phyloP scores from a whole-genome alignment of 2,329 filamentous ascomycete genomes.

The Arthrobotrys sinensis region DNA sequence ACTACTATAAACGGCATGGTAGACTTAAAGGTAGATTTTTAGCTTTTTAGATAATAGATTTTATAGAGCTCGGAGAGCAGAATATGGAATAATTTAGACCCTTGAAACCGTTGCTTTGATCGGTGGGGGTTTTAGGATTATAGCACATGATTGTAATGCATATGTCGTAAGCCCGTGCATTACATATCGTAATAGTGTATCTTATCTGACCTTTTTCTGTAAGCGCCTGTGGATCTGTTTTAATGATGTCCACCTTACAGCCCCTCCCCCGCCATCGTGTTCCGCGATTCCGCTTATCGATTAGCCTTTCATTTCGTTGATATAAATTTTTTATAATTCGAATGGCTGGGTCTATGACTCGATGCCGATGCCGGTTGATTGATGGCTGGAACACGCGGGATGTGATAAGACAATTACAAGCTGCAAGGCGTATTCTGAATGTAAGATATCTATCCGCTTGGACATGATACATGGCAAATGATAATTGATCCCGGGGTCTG shows the following conservation, averaged over 20 bases:
- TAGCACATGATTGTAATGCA: background rate
- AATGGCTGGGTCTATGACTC: slow-evolving; percentile 6
- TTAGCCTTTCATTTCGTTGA: background rate
- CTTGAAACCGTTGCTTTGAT: slow-evolving; percentile 4
- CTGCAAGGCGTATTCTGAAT: too few relatives aligned
- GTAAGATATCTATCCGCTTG: slow-evolving; percentile 7
- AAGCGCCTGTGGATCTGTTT: slow-evolving; percentile 12
- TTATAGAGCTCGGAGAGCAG: slow-evolving; percentile 4
- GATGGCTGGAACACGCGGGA: background rate
- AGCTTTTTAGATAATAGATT: background rate
- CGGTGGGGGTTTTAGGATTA: slow-evolving; percentile 2
- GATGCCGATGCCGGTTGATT: background rate
- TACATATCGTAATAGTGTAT: background rate
- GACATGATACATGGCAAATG: background rate
- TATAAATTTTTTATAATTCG: slow-evolving; percentile 3
- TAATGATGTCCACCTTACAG: background rate
- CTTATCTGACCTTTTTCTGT: background rate
- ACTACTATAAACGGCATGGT: background rate
- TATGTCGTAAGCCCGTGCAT: background rate
- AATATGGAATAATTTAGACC: slow-evolving; percentile 12
- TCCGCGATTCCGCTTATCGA: background rate
- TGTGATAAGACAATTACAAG: background rate
- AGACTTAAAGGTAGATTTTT: background rate
- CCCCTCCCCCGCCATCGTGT: background rate
- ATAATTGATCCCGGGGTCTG: background rate